Conservation (phyloP, 2,329 filamentous ascomycete genomes). For the Aspergillus chevalieri region DNA sequence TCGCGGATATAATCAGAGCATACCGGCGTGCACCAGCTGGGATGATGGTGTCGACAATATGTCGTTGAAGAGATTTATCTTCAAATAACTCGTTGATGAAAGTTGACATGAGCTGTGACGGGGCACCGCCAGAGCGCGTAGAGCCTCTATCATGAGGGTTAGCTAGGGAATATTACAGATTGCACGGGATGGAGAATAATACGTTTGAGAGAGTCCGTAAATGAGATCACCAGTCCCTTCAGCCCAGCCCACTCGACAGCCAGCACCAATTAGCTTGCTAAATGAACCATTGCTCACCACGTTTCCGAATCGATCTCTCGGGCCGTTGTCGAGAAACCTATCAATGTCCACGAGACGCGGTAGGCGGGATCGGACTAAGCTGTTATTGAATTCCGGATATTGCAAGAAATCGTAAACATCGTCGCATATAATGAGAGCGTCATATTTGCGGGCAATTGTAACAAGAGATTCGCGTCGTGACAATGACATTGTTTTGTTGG, state of each 20-base stretch:
- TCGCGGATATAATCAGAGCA: constrained; percentile 51
- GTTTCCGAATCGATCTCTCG: constrained; percentile 65
- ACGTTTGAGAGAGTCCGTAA: constrained; percentile 55
- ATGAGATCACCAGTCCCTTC: constrained; percentile 62
- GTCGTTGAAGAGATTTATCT: constrained; percentile 46
- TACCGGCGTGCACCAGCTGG: constrained; percentile 53
- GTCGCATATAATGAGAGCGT: constrained; percentile 79
- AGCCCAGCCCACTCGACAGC: constrained; percentile 79
- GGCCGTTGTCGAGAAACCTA: constrained; percentile 56
- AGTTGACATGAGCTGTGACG: constrained; percentile 54
- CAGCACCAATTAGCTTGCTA: constrained; percentile 78
- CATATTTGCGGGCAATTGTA: constrained; percentile 66
- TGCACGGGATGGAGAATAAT: constrained; percentile 22
- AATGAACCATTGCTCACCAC: constrained; percentile 82
- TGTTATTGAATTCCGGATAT: constrained; percentile 50
- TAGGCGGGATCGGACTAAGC: constrained; percentile 26
- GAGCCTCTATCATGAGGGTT: constrained; percentile 42
- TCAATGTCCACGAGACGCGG: constrained; percentile 78
- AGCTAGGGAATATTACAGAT: not conserved
- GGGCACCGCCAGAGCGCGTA: constrained; percentile 53
- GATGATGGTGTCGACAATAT: constrained; percentile 49
- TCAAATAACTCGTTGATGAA: constrained; percentile 51
- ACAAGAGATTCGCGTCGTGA: constrained; percentile 63
- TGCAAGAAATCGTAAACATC: constrained; percentile 93
- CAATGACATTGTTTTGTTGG: constrained; percentile 72